These are phyloP conservation scores for Rhododendron henanense DNA, from an alignment of 148 eudicot genomes.

Conservation along the genomic window DNA sequence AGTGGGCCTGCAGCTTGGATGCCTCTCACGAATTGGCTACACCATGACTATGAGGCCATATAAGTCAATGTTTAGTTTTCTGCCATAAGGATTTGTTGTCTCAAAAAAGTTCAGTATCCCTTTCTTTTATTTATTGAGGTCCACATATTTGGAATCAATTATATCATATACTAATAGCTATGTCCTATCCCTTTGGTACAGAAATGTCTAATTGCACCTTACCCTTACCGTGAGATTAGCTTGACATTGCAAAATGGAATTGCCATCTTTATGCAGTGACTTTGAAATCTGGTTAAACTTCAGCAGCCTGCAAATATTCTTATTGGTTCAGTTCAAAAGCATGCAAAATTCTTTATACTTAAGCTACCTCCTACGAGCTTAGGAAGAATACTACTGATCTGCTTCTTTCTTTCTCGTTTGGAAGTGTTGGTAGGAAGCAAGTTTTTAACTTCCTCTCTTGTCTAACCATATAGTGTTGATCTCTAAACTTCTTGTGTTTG, in stretches of 20 bases:
- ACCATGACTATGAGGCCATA: neutral
- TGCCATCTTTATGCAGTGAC: neutral
- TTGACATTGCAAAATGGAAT: neutral
- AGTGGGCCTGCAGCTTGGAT: neutral
- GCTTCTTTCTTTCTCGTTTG: neutral
- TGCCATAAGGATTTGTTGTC: neutral
- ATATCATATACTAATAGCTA: neutral
- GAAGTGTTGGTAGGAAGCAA: neutral
- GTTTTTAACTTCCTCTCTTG: neutral
- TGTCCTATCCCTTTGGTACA: no score
- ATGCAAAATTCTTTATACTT: neutral
- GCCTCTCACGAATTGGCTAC: neutral
- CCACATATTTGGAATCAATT: neutral
- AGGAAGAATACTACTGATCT: neutral
- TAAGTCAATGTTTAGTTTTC: neutral
- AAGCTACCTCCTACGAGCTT: neutral
- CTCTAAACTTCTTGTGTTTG: neutral
- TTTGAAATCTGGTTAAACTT: no score
- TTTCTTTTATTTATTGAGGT: neutral
- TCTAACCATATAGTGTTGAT: neutral
- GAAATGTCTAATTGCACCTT: no score
- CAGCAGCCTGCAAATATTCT: neutral
- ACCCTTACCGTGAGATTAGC: neutral
- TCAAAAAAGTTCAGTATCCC: neutral
- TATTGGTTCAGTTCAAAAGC: neutral